A percentile compares a stretch with the other conserved stretches of the same genome.
These are phyloP conservation scores for Aureobasidium melanogenum DNA, from an alignment of 2,329 filamentous ascomycete genomes.

Conservation along the genomic window DNA sequence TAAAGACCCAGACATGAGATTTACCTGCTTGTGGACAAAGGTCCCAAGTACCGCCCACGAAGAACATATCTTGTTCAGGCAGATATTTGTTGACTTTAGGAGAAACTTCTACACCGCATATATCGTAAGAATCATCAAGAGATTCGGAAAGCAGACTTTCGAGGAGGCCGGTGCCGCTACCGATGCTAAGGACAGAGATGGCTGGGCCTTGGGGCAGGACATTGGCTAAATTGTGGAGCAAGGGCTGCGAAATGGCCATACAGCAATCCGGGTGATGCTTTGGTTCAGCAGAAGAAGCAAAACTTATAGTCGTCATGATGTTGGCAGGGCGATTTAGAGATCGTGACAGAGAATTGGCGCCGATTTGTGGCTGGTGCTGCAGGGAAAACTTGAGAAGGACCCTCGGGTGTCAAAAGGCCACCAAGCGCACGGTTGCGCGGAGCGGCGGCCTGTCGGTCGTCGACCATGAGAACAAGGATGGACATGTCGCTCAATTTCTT, in stretches of 20 bases:
- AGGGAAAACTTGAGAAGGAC: background rate
- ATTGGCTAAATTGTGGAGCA: conserved; percentile 7
- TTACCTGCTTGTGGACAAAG: conserved; percentile 33
- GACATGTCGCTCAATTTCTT: background rate
- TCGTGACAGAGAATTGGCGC: background rate
- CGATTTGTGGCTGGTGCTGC: conserved; percentile 5
- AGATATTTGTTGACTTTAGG: conserved; percentile 38
- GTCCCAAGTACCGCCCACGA: conserved; percentile 37
- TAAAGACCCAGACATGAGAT: conserved; percentile 43
- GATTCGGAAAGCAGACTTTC: conserved; percentile 35
- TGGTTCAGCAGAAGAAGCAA: conserved; percentile 6
- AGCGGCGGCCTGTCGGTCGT: conserved; percentile 1
- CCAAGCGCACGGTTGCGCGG: background rate
- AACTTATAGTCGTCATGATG: background rate
- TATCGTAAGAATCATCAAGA: conserved; percentile 19
- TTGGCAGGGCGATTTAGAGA: conserved; percentile 2
- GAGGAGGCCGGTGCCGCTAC: conserved; percentile 43
- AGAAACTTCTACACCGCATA: conserved; percentile 42
- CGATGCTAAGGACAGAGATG: conserved; percentile 33
- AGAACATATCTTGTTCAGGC: conserved; percentile 30
- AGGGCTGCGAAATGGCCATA: conserved; percentile 12
- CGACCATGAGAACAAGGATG: background rate
- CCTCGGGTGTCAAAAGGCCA: background rate
- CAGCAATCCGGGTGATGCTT: conserved; percentile 15
- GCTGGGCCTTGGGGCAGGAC: conserved; percentile 15